Base-by-base conservation (phyloP, 1,284 basidiomycete genomes). In the Malassezia sympodialis region DNA sequence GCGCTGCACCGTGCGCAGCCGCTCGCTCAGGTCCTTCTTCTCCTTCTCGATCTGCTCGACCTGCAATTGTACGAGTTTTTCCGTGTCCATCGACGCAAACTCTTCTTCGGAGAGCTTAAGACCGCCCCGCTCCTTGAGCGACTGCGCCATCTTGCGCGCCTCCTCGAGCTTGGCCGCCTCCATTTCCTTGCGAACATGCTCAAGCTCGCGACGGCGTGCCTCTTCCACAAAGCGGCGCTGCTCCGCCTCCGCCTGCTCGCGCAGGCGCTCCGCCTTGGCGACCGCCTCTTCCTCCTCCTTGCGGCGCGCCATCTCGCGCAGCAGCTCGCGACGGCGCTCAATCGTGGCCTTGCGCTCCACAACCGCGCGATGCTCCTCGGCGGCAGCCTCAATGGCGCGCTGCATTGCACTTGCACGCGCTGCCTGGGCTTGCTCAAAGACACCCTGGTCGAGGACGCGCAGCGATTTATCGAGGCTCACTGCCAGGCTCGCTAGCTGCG, bases 221-320 rank as follows among this genome's bases (percentile, higher is more conserved):
- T 88, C 84, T 72, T 90, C 87, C 8, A 88, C 84, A 37, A 69
- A 58, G 49, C 72, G 66, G 47, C 67, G 70, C 26, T 87, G 85
- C 75, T 94, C 90, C 55, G 90, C 81, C 71, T 87, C 84, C 59
- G 73, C 74, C 45, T 75, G 56, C 59, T 68, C 27, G 58, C 76
- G 61, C 12, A 78, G 80, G 31, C 82, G 76, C 76, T 93, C 87
- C 0, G 87, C 87, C 45, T 86, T 82, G 44, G 85, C 80, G 50
- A 83, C 82, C 1, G 86, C 84, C 72, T 91, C 89, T 73, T 96
- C 90, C 76, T 88, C 88, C 79, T 93, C 89, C 75, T 87, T 87
- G 64, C 88, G 81, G 17, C 85, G 84, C 39, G 82, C 82, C 59
- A 93, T 80, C 79, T 96, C 90, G 57, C 85, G 85, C 53, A 90